Base-by-base conservation (phyloP, 495 filamentous ascomycete genomes). In the Aspergillus mulundensis region DNA sequence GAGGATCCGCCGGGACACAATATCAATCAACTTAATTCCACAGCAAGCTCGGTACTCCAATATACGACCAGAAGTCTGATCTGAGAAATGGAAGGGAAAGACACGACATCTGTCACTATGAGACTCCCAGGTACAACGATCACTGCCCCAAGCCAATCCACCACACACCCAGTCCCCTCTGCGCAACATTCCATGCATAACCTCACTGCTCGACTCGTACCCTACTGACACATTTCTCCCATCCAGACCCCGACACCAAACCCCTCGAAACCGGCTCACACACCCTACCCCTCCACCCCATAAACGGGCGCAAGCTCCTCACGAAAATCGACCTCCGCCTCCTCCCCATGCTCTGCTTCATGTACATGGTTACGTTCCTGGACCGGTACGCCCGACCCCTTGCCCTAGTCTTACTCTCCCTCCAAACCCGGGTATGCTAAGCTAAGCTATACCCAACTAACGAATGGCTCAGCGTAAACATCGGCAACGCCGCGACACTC, bases 291-390 rank as follows among this genome's bases (percentile, higher is more conserved):
- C 39, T 43, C 14, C 20, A 12, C 16, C 14, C 50, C 0, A 20
- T 85, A 36, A 84, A 85, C 14, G 87, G 91, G 73, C 72, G 77
- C 46, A 80, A 74, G 58, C 73, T 95, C 21, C 76, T 86, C 65
- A 65, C 72, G 45, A 85, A 84, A 63, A 87, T 93, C 61, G 90
- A 95, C 67, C 64, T 82, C 46, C 82, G 82, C 60, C 76, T 95
- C 19, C 75, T 95, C 30, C 90, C 90, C 3, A 86, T 86, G 59
- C 75, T 94, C 38, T 86, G 82, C 62, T 71, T 91, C 42, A 72
- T 94, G 63, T 94, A 93, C 66, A 77, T 91, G 8, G 68, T 92
- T 21, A 88, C 89, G 50, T 94, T 92, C 67, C 67, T 94, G 25
- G 89, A 93, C 69, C 78, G 88, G 79, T 81, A 65, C 50, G 70